Percentiles rank a stretch among this genome's conserved stretches.
These are phyloP conservation scores for Paramecium sexaurelia DNA, from an alignment of 73 alveolate genomes.

Conservation along the genomic window DNA sequence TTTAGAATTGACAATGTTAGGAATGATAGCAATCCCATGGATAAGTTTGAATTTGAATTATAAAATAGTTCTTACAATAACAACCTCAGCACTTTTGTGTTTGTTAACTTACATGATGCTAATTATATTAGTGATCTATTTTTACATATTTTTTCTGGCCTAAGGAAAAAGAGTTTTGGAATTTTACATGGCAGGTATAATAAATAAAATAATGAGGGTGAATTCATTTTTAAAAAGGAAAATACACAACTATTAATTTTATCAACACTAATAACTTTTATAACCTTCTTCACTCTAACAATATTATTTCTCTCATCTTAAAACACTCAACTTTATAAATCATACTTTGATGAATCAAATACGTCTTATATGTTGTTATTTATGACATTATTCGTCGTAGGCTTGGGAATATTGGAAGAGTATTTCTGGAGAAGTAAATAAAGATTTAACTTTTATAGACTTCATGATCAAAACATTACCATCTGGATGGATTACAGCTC, in stretches of 20 bases:
- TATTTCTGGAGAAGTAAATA: conserved; percentile 37
- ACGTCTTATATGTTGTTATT: background rate
- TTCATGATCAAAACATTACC: conserved; percentile 19
- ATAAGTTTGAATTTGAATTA: background rate
- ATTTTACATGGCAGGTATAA: conserved; percentile 43
- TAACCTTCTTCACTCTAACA: background rate
- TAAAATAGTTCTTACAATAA: background rate
- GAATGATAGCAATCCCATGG: background rate
- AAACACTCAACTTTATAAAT: background rate
- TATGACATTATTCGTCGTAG: background rate
- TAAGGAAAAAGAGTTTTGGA: conserved; percentile 24
- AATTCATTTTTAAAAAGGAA: conserved; percentile 40
- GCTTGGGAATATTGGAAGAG: conserved; percentile 40
- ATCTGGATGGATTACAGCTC: background rate
- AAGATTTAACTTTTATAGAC: background rate
- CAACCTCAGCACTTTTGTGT: background rate
- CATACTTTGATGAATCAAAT: conserved; percentile 22
- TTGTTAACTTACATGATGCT: background rate
- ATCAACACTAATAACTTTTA: background rate
- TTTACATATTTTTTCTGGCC: conserved; percentile 3
- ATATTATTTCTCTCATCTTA: background rate
- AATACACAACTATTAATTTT: background rate
- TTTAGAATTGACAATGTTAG: background rate
- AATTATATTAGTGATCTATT: background rate
- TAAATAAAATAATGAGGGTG: conserved; percentile 15